A percentile compares a stretch with the other conserved stretches of the same genome.
These are phyloP conservation scores for Kodamaea ohmeri DNA, from an alignment of 1,139 yeast genomes.

Conservation along the genomic window DNA sequence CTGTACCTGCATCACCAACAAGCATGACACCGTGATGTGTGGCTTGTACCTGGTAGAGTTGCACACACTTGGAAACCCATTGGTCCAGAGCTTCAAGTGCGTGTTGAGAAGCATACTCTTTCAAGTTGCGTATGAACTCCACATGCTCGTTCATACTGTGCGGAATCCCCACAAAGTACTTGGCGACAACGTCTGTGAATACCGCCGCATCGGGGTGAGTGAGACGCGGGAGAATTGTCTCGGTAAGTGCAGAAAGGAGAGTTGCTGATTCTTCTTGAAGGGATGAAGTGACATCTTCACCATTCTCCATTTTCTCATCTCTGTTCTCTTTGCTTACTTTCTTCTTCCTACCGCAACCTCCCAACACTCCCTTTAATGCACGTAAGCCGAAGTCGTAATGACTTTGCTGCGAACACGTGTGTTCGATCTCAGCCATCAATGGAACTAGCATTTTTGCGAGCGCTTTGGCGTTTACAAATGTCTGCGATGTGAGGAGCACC, in stretches of 20 bases:
- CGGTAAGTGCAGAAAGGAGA: constrained; percentile 53
- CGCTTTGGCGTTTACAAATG: constrained; percentile 50
- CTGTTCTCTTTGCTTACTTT: constrained; percentile 34
- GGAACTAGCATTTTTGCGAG: constrained; percentile 55
- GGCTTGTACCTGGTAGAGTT: constrained; percentile 60
- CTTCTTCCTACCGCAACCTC: constrained; percentile 55
- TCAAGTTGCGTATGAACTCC: constrained; percentile 16
- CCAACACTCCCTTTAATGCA: constrained; percentile 66
- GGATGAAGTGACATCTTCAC: too few relatives aligned
- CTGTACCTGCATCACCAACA: constrained; percentile 75
- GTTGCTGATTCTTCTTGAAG: too few relatives aligned
- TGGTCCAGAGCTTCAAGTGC: constrained; percentile 28
- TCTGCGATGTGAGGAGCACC: constrained; percentile 70
- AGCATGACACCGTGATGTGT: constrained; percentile 79
- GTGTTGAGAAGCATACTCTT: constrained; percentile 14
- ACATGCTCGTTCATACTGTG: constrained; percentile 17
- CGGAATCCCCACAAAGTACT: constrained; percentile 24
- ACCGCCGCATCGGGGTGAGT: constrained; percentile 46
- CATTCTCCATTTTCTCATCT: too few relatives aligned
- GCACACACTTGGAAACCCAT: constrained; percentile 60
- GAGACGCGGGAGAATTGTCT: constrained; percentile 66
- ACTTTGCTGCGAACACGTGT: constrained; percentile 46
- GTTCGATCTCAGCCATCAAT: constrained; percentile 47
- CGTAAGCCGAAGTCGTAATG: constrained; percentile 93
- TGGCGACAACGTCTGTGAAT: constrained; percentile 31